phyloP scores from a whole-genome alignment of 2,329 filamentous ascomycete species.

The Claviceps sp. region DNA sequence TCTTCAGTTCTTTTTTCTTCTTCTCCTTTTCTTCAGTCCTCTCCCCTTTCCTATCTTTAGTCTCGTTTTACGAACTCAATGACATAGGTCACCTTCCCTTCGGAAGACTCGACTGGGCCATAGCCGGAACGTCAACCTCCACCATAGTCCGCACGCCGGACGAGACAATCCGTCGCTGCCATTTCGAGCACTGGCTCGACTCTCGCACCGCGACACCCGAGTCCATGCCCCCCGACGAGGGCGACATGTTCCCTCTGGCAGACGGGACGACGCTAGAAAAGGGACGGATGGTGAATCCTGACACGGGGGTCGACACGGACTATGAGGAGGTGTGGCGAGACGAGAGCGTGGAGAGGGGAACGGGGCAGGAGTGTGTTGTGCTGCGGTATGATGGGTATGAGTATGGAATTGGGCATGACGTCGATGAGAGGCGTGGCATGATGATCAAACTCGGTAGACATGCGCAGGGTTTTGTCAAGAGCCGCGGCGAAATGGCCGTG shows the following conservation, averaged over 20 bases:
- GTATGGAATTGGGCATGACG: slow-evolving; percentile 9
- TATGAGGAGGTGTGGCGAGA: slow-evolving; percentile 60
- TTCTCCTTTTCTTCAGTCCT: background rate
- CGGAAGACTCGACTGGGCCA: slow-evolving; percentile 46
- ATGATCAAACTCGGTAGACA: slow-evolving; percentile 39
- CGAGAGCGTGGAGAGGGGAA: slow-evolving; percentile 13
- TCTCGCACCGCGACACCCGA: slow-evolving; percentile 29
- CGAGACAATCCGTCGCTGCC: slow-evolving; percentile 20
- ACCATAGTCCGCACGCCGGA: slow-evolving; percentile 12
- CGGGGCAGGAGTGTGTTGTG: slow-evolving; percentile 22
- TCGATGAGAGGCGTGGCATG: slow-evolving; percentile 25
- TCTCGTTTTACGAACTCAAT: background rate
- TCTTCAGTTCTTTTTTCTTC: too few species aligned
- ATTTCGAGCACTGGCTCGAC: slow-evolving; percentile 49
- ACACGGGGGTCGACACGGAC: slow-evolving; percentile 30
- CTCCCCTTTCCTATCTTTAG: background rate
- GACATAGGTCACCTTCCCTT: background rate
- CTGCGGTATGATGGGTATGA: slow-evolving; percentile 25
- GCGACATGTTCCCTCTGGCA: slow-evolving; percentile 36
- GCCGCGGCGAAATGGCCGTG: slow-evolving; percentile 26
- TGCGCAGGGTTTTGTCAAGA: slow-evolving; percentile 42
- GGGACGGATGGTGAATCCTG: slow-evolving; percentile 46
- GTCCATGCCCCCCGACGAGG: slow-evolving; percentile 32
- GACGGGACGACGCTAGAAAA: slow-evolving; percentile 37
- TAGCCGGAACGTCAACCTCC: slow-evolving; percentile 41